Evolutionary conservation across 1,284 basidiomycete genomes (phyloP).

Genomic region (Ustilago xerochloae): DNA sequence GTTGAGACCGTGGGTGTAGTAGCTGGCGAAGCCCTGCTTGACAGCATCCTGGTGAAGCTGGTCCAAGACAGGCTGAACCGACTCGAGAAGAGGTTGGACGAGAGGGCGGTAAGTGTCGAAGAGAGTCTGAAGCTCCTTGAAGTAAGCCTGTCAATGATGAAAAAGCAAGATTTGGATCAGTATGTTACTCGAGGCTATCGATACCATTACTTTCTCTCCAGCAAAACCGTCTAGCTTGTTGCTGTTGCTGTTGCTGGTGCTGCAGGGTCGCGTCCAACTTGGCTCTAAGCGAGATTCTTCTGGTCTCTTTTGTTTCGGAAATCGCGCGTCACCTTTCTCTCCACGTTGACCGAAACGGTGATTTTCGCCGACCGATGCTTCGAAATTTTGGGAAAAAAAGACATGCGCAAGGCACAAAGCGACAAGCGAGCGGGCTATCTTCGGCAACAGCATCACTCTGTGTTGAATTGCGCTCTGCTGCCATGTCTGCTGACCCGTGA

Average conservation of each 20-base stretch:
- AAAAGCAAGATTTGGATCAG: conserved; percentile 5
- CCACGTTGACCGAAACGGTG: background rate
- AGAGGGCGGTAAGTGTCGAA: conserved; percentile 91
- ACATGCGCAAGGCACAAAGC: background rate
- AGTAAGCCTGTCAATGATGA: conserved; percentile 77
- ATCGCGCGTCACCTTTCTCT: conserved; percentile 14
- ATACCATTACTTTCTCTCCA: background rate
- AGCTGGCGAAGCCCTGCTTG: conserved; percentile 74
- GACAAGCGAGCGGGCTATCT: conserved; percentile 4
- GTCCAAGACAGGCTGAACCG: conserved; percentile 71
- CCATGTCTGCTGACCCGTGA: background rate
- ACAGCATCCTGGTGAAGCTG: conserved; percentile 55
- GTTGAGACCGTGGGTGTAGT: conserved; percentile 85
- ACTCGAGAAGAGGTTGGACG: conserved; percentile 77
- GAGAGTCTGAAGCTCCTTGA: conserved; percentile 90
- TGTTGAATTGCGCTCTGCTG: background rate
- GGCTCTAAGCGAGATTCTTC: conserved; percentile 6
- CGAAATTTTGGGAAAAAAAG: conserved; percentile 31
- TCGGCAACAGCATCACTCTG: background rate
- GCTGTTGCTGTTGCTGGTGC: background rate
- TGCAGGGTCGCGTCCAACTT: conserved; percentile 31
- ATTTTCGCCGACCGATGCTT: conserved; percentile 8
- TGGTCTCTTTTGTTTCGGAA: conserved; percentile 10
- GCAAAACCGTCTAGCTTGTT: background rate
- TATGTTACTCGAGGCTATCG: background rate